Percentiles rank a stretch among this genome's conserved stretches.
These are phyloP conservation scores for Boletus subparvulus DNA, from an alignment of 768 basidiomycete species.

Conservation along the genomic window DNA sequence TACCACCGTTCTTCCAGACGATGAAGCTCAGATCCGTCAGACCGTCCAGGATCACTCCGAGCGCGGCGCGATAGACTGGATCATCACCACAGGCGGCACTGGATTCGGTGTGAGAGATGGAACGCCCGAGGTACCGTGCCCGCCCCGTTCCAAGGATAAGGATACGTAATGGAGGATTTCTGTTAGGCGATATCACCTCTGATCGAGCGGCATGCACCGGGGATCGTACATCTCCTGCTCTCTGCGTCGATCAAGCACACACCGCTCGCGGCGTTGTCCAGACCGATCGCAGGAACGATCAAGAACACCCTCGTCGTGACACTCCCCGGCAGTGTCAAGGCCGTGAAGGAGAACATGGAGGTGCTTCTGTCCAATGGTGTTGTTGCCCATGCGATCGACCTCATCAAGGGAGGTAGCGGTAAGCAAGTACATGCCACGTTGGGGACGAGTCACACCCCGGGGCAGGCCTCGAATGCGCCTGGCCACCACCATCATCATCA, in stretches of 20 bases:
- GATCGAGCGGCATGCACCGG: slow-evolving; percentile 66
- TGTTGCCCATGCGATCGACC: slow-evolving; percentile 68
- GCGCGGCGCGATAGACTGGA: slow-evolving; percentile 57
- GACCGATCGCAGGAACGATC: slow-evolving; percentile 78
- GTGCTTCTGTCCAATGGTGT: slow-evolving; percentile 59
- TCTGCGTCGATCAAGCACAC: slow-evolving; percentile 70
- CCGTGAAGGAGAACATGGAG: slow-evolving; percentile 75
- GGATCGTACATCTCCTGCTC: slow-evolving; percentile 73
- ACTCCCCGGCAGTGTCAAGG: slow-evolving; percentile 83
- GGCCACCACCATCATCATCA: slow-evolving; percentile 36
- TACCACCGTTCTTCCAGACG: slow-evolving; percentile 63
- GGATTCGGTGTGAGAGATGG: slow-evolving; percentile 79
- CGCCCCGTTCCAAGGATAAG: background rate
- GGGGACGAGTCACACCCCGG: slow-evolving; percentile 30
- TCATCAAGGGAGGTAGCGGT: slow-evolving; percentile 69
- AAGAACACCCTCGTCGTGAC: slow-evolving; percentile 69
- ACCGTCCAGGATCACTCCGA: slow-evolving; percentile 47
- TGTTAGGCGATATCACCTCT: slow-evolving; percentile 57
- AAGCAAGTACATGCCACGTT: slow-evolving; percentile 54
- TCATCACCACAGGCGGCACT: slow-evolving; percentile 85
- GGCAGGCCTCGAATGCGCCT: slow-evolving; percentile 16
- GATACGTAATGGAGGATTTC: background rate
- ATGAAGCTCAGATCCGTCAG: slow-evolving; percentile 48
- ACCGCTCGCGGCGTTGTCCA: slow-evolving; percentile 76
- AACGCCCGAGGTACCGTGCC: slow-evolving; percentile 70